Conservation (phyloP, 352 stramenopile genomes). For the Globisporangium uncinulatum region DNA sequence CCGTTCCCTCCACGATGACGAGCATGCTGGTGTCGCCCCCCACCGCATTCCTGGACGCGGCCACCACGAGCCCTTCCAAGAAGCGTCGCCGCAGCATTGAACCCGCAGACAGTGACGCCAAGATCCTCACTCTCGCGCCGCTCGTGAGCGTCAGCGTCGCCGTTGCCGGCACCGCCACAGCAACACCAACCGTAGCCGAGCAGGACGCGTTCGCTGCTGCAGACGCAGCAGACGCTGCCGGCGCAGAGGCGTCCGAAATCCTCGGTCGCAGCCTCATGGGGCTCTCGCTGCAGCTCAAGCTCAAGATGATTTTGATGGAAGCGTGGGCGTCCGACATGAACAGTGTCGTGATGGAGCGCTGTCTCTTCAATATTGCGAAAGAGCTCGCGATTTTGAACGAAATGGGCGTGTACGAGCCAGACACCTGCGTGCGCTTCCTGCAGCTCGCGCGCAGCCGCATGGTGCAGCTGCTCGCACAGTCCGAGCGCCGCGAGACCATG, state of each 20-base stretch:
- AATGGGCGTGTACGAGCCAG: conserved; percentile 67
- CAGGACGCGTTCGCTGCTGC: conserved; percentile 5
- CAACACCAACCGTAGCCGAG: not conserved
- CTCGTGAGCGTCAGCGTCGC: conserved; percentile 13
- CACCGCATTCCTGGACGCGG: conserved; percentile 18
- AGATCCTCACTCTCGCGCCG: conserved; percentile 49
- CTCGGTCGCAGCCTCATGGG: conserved; percentile 68
- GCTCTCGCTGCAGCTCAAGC: conserved; percentile 74
- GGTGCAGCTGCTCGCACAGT: conserved; percentile 52
- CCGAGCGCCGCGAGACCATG: conserved; percentile 52
- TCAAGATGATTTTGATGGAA: conserved; percentile 82
- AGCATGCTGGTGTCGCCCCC: conserved; percentile 47
- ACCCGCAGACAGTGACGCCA: conserved; percentile 33
- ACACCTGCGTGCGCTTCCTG: conserved; percentile 75
- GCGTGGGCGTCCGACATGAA: conserved; percentile 84
- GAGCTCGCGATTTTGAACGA: conserved; percentile 74
- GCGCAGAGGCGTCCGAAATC: conserved; percentile 25
- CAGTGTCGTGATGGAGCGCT: conserved; percentile 82
- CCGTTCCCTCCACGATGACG: conserved; percentile 4
- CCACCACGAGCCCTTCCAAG: conserved; percentile 25
- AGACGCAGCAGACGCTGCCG: conserved; percentile 8
- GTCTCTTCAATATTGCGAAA: conserved; percentile 76
- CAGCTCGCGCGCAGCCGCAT: conserved; percentile 64
- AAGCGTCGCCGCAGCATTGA: conserved; percentile 69
- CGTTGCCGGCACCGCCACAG: conserved; percentile 13